Conservation (phyloP, 495 filamentous ascomycete species). For the Amphirosellinia nigrospora region DNA sequence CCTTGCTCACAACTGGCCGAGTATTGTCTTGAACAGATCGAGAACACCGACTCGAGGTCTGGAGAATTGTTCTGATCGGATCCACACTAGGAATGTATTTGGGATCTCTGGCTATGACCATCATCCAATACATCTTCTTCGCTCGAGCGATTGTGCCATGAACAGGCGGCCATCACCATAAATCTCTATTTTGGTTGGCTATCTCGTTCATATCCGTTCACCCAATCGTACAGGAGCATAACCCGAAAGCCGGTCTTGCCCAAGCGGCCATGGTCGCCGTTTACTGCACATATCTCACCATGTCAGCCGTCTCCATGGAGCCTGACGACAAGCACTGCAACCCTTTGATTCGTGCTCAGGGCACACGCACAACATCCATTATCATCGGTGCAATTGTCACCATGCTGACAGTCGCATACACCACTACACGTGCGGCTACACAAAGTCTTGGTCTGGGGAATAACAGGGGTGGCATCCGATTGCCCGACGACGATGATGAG, state of each 20-base stretch:
- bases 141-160: conserved; percentile 84
- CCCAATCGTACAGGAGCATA: conserved; percentile 87
- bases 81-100: conserved; percentile 96
- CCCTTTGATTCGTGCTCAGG: conserved; percentile 84
- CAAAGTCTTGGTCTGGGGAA: conserved; percentile 85
- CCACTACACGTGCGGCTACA: conserved; percentile 93
- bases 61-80: conserved; percentile 86
- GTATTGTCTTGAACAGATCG: conserved; percentile 91
- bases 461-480: conserved; percentile 61
- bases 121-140: conserved; percentile 98
- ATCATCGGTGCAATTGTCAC: conserved; percentile 93
- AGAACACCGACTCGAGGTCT: conserved; percentile 83
- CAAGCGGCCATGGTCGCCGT: conserved; percentile 97
- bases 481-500: conserved; percentile 74
- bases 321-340: conserved; percentile 96
- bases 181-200: conserved; percentile 85
- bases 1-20: conserved; percentile 97
- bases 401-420: conserved; percentile 97
- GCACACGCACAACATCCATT: conserved; percentile 87
- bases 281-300: conserved; percentile 98
- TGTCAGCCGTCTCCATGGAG: conserved; percentile 98
- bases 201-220: conserved; percentile 88
- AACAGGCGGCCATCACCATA: conserved; percentile 83
- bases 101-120: conserved; percentile 86
- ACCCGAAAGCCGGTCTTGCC: conserved; percentile 89